These are phyloP conservation scores for Flammula alnicola DNA, from an alignment of 1,284 basidiomycete genomes.

Conservation along the genomic window DNA sequence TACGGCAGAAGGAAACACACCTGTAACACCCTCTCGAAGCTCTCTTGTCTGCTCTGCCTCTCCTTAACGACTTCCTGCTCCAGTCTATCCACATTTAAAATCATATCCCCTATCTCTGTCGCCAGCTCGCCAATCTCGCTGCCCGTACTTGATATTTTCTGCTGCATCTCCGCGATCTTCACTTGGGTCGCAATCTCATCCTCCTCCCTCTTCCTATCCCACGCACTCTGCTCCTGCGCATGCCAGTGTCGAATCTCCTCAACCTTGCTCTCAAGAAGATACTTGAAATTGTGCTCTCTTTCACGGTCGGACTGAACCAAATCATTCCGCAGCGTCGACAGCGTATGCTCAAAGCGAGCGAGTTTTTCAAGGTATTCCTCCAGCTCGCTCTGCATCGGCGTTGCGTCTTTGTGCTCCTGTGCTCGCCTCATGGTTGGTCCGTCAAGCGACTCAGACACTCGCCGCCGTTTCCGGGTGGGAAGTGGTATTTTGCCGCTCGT, in stretches of 20 bases:
- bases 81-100: slow-evolving; percentile 9
- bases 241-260: slow-evolving; percentile 6
- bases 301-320: slow-evolving; percentile 2
- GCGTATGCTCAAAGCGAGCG: slow-evolving; percentile 1
- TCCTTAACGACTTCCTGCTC: slow-evolving; percentile 11
- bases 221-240: slow-evolving; percentile 6
- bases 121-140: slow-evolving; percentile 20
- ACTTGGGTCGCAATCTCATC: slow-evolving; percentile 5
- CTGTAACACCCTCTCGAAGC: slow-evolving; percentile 12
- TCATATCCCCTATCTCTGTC: slow-evolving; percentile 12
- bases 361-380: slow-evolving; percentile 15
- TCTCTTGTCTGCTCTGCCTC: slow-evolving; percentile 15
- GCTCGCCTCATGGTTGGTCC: neutral
- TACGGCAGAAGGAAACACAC: slow-evolving; percentile 3
- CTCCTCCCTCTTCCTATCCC: slow-evolving; percentile 8
- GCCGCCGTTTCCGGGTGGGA: slow-evolving; percentile 8
- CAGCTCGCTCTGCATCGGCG: slow-evolving; percentile 13
- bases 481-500: neutral
- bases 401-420: neutral
- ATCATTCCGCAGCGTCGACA: slow-evolving; percentile 8
- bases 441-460: slow-evolving; percentile 1
- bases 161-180: slow-evolving; percentile 7
- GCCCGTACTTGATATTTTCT: slow-evolving; percentile 12
- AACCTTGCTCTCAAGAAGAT: slow-evolving; percentile 8
- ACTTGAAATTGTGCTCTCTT: slow-evolving; percentile 1